Evolutionary conservation across 305 asterid genomes (phyloP).

Genomic region (Coffea humblotiana): DNA sequence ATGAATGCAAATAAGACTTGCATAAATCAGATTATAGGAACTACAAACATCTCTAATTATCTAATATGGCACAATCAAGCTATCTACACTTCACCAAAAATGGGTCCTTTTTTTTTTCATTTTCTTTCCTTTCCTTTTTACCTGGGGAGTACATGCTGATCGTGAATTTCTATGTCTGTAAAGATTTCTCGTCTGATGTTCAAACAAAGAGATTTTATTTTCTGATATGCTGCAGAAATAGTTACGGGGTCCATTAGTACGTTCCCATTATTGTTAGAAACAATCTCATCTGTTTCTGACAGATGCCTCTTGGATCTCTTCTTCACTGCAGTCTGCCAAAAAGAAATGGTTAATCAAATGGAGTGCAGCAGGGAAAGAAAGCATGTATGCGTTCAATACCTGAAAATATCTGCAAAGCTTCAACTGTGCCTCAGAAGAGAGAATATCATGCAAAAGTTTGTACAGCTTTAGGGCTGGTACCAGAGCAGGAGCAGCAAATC

Average conservation of each 20-base stretch:
- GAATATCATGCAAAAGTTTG: constrained; percentile 77
- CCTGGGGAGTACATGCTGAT: constrained; percentile 91
- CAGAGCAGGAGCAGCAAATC: constrained; percentile 76
- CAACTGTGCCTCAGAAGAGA: constrained; percentile 70
- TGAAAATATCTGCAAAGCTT: constrained; percentile 87
- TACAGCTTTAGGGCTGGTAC: constrained; percentile 74
- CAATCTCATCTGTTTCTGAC: constrained; percentile 81
- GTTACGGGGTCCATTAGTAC: constrained; percentile 72
- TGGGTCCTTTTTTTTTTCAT: too few species aligned
- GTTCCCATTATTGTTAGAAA: constrained; percentile 59
- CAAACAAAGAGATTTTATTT: constrained; percentile 67
- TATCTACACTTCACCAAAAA: neutral
- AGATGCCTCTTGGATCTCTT: constrained; percentile 81
- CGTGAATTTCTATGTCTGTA: constrained; percentile 79
- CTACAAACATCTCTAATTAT: neutral
- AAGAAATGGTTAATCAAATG: neutral
- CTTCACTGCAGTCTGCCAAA: constrained; percentile 73
- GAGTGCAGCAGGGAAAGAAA: constrained; percentile 13
- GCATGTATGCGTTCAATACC: constrained; percentile 33
- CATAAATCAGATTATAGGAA: neutral
- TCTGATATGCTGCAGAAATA: constrained; percentile 74
- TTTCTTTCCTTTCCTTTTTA: constrained; percentile 15
- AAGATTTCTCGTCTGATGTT: constrained; percentile 66
- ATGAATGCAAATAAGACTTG: neutral
- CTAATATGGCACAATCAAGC: neutral